Base-by-base conservation (phyloP, 495 filamentous ascomycete species). In the Amniculicola lignicola region DNA sequence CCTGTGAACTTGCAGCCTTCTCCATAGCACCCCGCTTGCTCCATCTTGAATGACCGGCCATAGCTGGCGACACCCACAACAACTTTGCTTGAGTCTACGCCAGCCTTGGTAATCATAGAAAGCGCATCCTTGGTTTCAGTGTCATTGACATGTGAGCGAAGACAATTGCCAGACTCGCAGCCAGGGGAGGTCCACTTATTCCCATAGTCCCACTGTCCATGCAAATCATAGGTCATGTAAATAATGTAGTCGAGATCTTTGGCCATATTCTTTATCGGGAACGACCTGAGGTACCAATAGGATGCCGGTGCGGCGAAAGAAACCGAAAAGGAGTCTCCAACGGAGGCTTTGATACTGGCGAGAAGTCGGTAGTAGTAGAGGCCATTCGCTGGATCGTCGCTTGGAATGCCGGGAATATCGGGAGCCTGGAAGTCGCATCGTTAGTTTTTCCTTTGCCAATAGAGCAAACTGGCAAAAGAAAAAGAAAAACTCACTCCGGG, bases 31-130 rank as follows among this genome's bases (percentile, higher is more conserved):
- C 63, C 60, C 4, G 63, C 50, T 10, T 63, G 58, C 6, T 65
- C 43, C 69, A 72, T 77, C 42, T 63, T 58, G 65, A 75, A 75
- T 2, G 61, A 65, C 0, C 73, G 67, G 0, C 73, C 70, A 47
- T 77, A 77, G 41, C 66, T 70, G n/a, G 68, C 12, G 5, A 72
- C 57, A 12, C 75, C 72, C 12, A 75, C 70, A 0, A 72, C 10
- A n/a, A 80, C 36, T 53, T 72, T 75, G 39, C 63, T 69, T 0
- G 65, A 38, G 0, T 66, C 68, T 0, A 76, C 73, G 7, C 76
- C 75, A 0, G 75, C 75, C 51, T 80, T 80, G 35, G 77, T 79
- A 18, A 79, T 67, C 74, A 79, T 77, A 12, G 65, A 45, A 0
- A 79, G 61, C 2, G 70, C 62, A 25, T 65, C 44, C 25, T 54